Evolutionary conservation across 2,329 filamentous ascomycete genomes (phyloP).

Genomic region (Aspergillus texensis): DNA sequence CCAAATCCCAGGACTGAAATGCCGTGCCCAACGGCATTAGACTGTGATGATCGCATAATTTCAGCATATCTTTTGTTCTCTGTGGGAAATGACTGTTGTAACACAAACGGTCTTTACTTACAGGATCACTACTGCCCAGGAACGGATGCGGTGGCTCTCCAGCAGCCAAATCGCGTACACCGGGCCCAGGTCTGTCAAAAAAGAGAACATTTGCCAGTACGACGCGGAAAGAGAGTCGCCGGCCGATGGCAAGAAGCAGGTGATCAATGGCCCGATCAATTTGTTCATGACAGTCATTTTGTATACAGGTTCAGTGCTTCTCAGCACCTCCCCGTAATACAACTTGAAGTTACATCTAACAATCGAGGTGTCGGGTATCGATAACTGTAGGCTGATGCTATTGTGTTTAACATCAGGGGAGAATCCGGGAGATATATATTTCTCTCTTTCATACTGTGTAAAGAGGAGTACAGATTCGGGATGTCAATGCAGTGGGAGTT

Average conservation of each 20-base stretch:
- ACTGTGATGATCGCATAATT: background rate
- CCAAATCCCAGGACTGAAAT: conserved; percentile 3
- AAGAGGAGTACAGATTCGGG: too few species aligned
- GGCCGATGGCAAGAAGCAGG: conserved; percentile 15
- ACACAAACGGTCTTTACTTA: background rate
- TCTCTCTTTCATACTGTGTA: too few species aligned
- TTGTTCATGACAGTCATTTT: background rate
- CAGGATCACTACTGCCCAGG: background rate
- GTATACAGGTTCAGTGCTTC: background rate
- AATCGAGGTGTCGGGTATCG: too few species aligned
- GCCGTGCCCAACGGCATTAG: background rate
- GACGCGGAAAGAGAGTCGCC: conserved; percentile 7
- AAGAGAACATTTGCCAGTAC: conserved; percentile 12
- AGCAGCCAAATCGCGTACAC: conserved; percentile 17
- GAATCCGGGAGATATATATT: too few species aligned
- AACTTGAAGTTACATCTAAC: too few species aligned
- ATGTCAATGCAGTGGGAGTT: too few species aligned
- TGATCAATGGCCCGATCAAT: background rate
- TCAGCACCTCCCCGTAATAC: background rate
- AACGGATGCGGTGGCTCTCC: conserved; percentile 10
- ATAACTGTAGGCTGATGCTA: too few species aligned
- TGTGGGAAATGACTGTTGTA: too few species aligned
- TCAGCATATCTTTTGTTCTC: background rate
- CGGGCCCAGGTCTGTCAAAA: conserved; percentile 9
- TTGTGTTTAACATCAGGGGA: too few species aligned